phyloP scores from a whole-genome alignment of 2,329 filamentous ascomycete genomes.

The Penicillium sp. region DNA sequence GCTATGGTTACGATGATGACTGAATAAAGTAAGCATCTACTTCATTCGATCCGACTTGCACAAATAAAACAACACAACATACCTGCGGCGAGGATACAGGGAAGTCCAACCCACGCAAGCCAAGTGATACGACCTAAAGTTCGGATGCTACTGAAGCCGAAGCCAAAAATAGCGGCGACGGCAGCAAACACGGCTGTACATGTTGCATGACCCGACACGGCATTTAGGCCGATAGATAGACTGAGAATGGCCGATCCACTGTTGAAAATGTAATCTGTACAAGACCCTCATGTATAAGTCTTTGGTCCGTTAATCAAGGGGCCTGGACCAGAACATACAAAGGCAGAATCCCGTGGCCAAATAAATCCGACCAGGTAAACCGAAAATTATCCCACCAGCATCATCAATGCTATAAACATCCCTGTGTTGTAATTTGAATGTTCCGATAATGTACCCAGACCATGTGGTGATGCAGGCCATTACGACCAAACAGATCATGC shows the following conservation, averaged over 20 bases:
- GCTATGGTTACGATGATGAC: constrained; percentile 33
- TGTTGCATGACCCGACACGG: constrained; percentile 7
- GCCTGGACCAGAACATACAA: background rate
- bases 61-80: too few species aligned
- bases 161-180: constrained; percentile 12
- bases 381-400: constrained; percentile 13
- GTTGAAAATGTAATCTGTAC: constrained; percentile 9
- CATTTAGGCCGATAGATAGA: constrained; percentile 13
- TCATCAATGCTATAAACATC: constrained; percentile 68
- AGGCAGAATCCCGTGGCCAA: constrained; percentile 1
- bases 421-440: constrained; percentile 61
- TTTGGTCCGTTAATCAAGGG: background rate
- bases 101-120: constrained; percentile 10
- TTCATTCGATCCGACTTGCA: background rate
- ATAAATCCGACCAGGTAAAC: constrained; percentile 4
- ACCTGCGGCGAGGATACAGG: constrained; percentile 5
- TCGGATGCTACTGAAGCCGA: constrained; percentile 10
- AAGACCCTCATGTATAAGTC: background rate
- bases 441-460: constrained; percentile 59
- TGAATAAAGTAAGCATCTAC: constrained; percentile 7
- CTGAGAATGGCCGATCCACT: constrained; percentile 10
- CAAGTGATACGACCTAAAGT: constrained; percentile 13
- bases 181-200: constrained; percentile 25
- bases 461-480: constrained; percentile 8
- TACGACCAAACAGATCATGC: background rate